These are phyloP conservation scores for Penicilliopsis zonata DNA, from an alignment of 495 filamentous ascomycete genomes.

Conservation along the genomic window DNA sequence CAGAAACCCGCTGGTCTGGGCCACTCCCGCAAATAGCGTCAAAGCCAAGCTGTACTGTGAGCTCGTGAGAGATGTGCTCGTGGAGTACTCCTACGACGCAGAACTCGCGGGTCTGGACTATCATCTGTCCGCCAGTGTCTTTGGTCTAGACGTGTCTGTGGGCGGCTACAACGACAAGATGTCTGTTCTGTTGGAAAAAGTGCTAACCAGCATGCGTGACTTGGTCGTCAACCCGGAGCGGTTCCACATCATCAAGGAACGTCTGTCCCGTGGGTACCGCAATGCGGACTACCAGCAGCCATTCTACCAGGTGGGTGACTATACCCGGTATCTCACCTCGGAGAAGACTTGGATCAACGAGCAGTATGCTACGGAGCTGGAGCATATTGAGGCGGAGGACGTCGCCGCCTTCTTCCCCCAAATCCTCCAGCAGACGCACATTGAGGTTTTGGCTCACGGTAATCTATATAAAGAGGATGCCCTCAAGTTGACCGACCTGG, in stretches of 20 bases:
- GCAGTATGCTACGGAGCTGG: conserved; percentile 66
- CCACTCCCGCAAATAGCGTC: conserved; percentile 64
- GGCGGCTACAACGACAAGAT: conserved; percentile 96
- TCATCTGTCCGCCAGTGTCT: conserved; percentile 51
- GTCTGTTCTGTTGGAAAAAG: conserved; percentile 79
- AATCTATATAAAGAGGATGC: conserved; percentile 97
- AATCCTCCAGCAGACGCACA: conserved; percentile 69
- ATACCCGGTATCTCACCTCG: conserved; percentile 61
- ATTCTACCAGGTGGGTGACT: conserved; percentile 83
- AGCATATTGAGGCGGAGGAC: conserved; percentile 58
- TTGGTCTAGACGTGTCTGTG: conserved; percentile 69
- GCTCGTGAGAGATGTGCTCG: conserved; percentile 76
- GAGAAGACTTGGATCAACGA: conserved; percentile 74
- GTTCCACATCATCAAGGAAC: conserved; percentile 87
- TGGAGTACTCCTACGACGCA: conserved; percentile 94
- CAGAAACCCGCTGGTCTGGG: conserved; percentile 63
- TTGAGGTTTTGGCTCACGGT: conserved; percentile 81
- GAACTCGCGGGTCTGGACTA: conserved; percentile 89
- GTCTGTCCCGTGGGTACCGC: conserved; percentile 56
- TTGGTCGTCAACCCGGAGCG: conserved; percentile 71
- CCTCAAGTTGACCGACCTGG: conserved; percentile 67
- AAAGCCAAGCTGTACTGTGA: conserved; percentile 76
- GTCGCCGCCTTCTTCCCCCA: conserved; percentile 69
- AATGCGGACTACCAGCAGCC: conserved; percentile 84
- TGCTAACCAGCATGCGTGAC: conserved; percentile 76